Conservation (phyloP, 768 basidiomycete species). For the Chiua virens region DNA sequence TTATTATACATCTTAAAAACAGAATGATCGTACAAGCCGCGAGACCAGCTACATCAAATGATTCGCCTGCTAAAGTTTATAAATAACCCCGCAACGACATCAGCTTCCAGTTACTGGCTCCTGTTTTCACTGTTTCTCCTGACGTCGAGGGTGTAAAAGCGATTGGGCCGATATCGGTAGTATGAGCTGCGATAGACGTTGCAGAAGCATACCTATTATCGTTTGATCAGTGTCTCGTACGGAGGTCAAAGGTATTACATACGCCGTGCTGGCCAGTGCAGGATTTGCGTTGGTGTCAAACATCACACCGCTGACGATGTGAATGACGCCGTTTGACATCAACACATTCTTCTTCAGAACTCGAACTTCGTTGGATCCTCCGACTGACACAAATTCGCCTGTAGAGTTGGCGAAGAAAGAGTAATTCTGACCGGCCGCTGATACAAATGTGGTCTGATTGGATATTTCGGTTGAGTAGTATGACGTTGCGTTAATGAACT, state of each 20-base stretch:
- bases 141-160: too few relatives aligned
- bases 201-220: conserved; percentile 40
- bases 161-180: conserved; percentile 43
- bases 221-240: background rate
- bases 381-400: conserved; percentile 53
- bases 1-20: background rate
- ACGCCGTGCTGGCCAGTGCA: conserved; percentile 54
- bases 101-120: background rate
- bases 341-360: conserved; percentile 62
- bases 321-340: conserved; percentile 66
- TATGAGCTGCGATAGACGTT: conserved; percentile 44
- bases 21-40: background rate
- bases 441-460: conserved; percentile 39
- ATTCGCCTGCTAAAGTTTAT: conserved; percentile 2
- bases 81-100: conserved; percentile 1
- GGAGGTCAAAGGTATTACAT: conserved; percentile 22
- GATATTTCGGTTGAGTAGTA: conserved; percentile 57
- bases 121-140: background rate
- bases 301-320: conserved; percentile 58
- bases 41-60: conserved; percentile 4
- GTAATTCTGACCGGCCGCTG: conserved; percentile 57
- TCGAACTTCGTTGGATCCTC: conserved; percentile 45
- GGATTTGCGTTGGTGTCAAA: conserved; percentile 43
- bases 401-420: conserved; percentile 52
- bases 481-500: conserved; percentile 69